Conservation (phyloP, 1,284 basidiomycete genomes). For the Leccinum subrobustum region DNA sequence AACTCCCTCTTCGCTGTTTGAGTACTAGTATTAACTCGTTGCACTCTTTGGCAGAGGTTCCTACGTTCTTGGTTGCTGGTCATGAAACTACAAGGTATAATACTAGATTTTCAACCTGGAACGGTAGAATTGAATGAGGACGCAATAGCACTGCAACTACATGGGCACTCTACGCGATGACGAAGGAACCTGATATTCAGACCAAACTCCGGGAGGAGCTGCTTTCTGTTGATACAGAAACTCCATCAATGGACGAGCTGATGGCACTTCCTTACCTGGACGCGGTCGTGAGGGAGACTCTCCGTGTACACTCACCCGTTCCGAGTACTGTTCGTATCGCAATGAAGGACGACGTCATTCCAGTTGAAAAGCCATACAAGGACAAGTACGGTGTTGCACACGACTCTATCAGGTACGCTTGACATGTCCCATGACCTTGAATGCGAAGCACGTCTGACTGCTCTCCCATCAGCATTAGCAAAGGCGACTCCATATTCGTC, state of each 20-base stretch:
- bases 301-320: conserved; percentile 1
- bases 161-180: conserved; percentile 48
- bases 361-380: neutral
- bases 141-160: conserved; percentile 45
- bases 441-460: neutral
- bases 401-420: neutral
- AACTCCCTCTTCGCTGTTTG: too few species aligned
- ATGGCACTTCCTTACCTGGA: conserved; percentile 1
- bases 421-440: neutral
- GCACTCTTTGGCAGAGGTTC: conserved; percentile 32
- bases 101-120: neutral
- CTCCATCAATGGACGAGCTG: neutral
- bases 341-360: neutral
- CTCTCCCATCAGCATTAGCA: neutral
- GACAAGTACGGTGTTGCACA: neutral
- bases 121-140: neutral
- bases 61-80: conserved; percentile 51
- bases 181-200: neutral
- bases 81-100: conserved; percentile 58
- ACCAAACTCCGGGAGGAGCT: neutral
- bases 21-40: too few species aligned
- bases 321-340: neutral
- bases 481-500: neutral
- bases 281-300: neutral
- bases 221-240: neutral